These are phyloP conservation scores for Ustanciosporium gigantosporum DNA, from an alignment of 1,284 basidiomycete species.

Conservation along the genomic window DNA sequence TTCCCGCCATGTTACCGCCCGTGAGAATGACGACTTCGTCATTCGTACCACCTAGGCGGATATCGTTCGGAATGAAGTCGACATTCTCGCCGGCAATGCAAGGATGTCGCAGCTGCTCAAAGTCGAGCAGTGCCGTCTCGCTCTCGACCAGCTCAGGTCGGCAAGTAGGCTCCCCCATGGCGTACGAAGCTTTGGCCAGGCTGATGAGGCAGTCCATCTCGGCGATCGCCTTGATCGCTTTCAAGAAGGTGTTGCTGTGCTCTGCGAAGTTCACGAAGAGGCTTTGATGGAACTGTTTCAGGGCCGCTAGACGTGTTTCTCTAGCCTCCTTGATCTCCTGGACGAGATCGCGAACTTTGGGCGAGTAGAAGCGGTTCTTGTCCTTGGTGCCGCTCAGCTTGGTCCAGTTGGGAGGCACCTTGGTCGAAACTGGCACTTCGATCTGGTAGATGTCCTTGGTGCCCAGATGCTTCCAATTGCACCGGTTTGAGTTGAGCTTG, in stretches of 20 bases:
- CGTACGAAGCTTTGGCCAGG: conserved; percentile 82
- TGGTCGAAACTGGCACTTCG: conserved; percentile 54
- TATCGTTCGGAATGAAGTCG: conserved; percentile 91
- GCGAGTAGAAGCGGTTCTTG: conserved; percentile 57
- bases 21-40: conserved; percentile 86
- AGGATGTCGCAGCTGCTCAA: conserved; percentile 83
- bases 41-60: conserved; percentile 77
- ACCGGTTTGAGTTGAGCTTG: conserved; percentile 33
- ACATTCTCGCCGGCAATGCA: conserved; percentile 62
- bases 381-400: conserved; percentile 56
- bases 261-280: conserved; percentile 79
- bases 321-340: conserved; percentile 59
- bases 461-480: conserved; percentile 59
- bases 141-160: conserved; percentile 83
- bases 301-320: conserved; percentile 55
- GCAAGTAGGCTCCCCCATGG: conserved; percentile 89
- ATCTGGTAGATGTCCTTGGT: conserved; percentile 61
- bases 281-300: conserved; percentile 52
- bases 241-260: conserved; percentile 65
- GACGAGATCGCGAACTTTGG: conserved; percentile 52
- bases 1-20: conserved; percentile 82
- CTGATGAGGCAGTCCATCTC: conserved; percentile 92
- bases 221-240: conserved; percentile 69
- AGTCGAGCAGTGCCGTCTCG: conserved; percentile 77
- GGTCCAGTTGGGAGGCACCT: conserved; percentile 55